A percentile compares a stretch with the other conserved stretches of the same genome.
Conservation (phyloP, 371 early-diverging fungal species). For the Haplosporangium sp. region DNA sequence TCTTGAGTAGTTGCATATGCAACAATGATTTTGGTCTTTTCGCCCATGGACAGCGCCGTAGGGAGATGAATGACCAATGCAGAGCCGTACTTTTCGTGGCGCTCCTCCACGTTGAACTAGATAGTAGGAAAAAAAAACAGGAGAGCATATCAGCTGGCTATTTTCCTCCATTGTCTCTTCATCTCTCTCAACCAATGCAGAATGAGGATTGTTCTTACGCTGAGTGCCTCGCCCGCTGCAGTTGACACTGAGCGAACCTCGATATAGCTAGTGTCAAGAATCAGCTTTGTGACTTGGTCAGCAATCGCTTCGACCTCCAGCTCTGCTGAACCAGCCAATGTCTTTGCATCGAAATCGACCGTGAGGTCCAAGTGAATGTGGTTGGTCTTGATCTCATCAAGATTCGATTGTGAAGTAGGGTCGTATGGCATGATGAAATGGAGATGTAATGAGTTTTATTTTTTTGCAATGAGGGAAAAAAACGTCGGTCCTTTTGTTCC, state of each 20-base stretch:
- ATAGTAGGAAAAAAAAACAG: neutral
- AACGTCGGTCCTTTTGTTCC: too few species aligned
- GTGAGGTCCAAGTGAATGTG: conserved; percentile 82
- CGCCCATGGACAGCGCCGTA: conserved; percentile 55
- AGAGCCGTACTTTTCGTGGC: conserved; percentile 79
- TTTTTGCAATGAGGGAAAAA: too few species aligned
- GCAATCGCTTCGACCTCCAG: conserved; percentile 66
- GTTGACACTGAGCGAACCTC: conserved; percentile 62
- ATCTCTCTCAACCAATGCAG: neutral
- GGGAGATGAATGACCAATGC: conserved; percentile 74
- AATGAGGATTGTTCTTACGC: conserved; percentile 53
- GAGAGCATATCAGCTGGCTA: neutral
- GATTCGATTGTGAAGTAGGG: conserved; percentile 90
- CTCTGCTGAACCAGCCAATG: conserved; percentile 76
- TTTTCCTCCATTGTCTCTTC: neutral
- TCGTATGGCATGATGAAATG: conserved; percentile 63
- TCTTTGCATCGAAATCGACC: conserved; percentile 80
- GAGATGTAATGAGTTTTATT: neutral
- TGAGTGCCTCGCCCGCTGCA: conserved; percentile 55
- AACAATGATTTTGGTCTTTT: conserved; percentile 68
- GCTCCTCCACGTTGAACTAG: conserved; percentile 67
- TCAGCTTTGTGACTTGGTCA: conserved; percentile 67
- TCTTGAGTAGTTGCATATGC: conserved; percentile 86
- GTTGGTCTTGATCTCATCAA: conserved; percentile 72
- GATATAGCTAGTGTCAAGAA: conserved; percentile 85